These are phyloP conservation scores for Pavlovales sp. DNA, from an alignment of 208 protist species.

Conservation along the genomic window DNA sequence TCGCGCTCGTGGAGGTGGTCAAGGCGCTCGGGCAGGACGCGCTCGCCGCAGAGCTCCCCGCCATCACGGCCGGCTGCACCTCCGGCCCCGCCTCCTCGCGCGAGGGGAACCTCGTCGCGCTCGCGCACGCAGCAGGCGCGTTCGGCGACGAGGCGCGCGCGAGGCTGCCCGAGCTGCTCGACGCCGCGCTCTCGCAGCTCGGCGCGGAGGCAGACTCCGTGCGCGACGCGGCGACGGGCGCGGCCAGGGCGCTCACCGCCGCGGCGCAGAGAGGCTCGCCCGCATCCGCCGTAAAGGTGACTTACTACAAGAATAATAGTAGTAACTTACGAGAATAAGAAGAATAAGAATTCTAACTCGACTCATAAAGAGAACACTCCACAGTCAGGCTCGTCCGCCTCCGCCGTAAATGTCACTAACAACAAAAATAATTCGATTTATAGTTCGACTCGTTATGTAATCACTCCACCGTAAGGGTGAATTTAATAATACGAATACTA, in stretches of 20 bases:
- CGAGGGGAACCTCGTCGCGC: constrained; percentile 62
- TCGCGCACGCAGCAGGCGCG: constrained; percentile 56
- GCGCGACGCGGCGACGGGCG: background rate
- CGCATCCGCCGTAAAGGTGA: background rate
- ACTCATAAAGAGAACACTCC: no score
- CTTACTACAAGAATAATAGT: no score
- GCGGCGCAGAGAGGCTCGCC: no score
- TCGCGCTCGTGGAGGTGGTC: constrained; percentile 69
- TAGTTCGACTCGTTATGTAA: no score
- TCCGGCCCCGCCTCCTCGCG: constrained; percentile 44
- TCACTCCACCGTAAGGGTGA: no score
- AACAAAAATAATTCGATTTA: no score
- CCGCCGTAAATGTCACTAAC: no score
- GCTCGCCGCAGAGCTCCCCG: background rate
- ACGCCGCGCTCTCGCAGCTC: constrained; percentile 3
- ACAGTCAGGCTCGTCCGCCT: no score
- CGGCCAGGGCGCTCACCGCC: background rate
- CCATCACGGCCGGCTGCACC: constrained; percentile 42
- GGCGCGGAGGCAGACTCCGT: background rate
- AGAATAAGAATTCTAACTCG: no score
- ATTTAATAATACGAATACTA: no score
- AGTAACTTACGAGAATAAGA: no score
- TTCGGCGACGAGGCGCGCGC: constrained; percentile 61
- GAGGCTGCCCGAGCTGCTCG: constrained; percentile 47
- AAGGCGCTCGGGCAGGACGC: constrained; percentile 36